Percentiles rank a stretch among this genome's conserved stretches.
Conservation (phyloP, 2,329 filamentous ascomycete species). For the Nothomitra cinnamomea region DNA sequence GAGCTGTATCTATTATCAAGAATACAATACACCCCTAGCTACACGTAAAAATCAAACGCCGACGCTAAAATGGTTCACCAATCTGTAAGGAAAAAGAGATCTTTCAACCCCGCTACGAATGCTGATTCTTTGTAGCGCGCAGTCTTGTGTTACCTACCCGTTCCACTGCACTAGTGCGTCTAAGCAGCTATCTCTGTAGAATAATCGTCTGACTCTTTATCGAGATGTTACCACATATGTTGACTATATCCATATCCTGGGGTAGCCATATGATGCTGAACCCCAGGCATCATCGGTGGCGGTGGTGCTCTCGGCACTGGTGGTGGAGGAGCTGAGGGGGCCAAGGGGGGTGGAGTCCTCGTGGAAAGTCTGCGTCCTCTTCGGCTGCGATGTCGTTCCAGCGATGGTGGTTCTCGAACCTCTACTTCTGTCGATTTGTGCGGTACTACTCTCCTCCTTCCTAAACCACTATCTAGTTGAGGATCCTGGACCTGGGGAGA, state of each 20-base stretch:
- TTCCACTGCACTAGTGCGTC: too few relatives aligned
- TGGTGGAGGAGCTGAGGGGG: constrained; percentile 1
- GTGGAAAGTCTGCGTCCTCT: constrained; percentile 1
- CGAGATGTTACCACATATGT: neutral
- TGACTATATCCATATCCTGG: neutral
- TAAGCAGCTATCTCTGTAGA: too few relatives aligned
- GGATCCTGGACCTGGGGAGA: constrained; percentile 17
- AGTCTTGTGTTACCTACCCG: too few relatives aligned
- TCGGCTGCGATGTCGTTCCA: constrained; percentile 1
- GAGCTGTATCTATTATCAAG: too few relatives aligned
- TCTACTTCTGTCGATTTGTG: neutral
- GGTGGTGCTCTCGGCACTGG: constrained; percentile 1
- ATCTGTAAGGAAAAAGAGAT: too few relatives aligned
- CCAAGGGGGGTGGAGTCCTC: constrained; percentile 1
- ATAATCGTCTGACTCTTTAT: too few relatives aligned
- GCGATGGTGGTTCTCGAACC: neutral
- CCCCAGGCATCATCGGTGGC: neutral
- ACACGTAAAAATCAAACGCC: too few relatives aligned
- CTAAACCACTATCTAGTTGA: neutral
- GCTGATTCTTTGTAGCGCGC: too few relatives aligned
- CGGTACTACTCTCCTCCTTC: neutral
- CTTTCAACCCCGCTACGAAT: too few relatives aligned
- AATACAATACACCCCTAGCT: too few relatives aligned
- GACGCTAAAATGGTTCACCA: too few relatives aligned
- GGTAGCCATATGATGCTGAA: neutral